Base-by-base conservation (phyloP, 768 basidiomycete species). In the Leccinum olivaceopallidum region DNA sequence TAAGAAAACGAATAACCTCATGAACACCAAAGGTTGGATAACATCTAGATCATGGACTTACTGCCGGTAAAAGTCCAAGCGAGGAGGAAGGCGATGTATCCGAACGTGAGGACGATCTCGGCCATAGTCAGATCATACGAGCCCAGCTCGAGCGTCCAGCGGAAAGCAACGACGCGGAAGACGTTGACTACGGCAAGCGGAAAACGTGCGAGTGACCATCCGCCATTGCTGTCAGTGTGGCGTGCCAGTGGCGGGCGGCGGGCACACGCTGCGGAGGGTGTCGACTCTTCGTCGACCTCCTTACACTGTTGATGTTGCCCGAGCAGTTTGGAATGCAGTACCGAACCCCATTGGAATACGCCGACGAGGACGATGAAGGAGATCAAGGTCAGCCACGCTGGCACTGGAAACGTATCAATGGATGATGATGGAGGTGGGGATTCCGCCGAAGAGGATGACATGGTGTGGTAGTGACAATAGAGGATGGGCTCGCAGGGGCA, bases 121-220 rank as follows among this genome's bases (percentile, higher is more conserved):
- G 76, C 72, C 16, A 83, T 56, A n/a, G 50, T 74, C 53, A 53
- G 78, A 73, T 47, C 76, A 67, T 60, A 76, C 59, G 75, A 69
- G 14, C 82, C 83, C 22, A 83, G 72, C 16, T 80, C 75, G 37
- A 85, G 60, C 4, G 77, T 79, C 67, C 74, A 76, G 14, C 85
- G 80, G 65, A 85, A 85, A 7, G 79, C 78, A 20, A 80, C 58
- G 22, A 84, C 79, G 22, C 79, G 78, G 69, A 84, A 84, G 7
- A 69, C 69, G 13, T 82, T 77, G 36, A 76, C 68, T 22, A 76
- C 30, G 2, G 79, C 81, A n/a, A 66, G 60, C 1, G 77, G 76
- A 10, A 79, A 58, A 30, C 77, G 74, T 32, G 66, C 44, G 74
- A 79, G 60, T 72, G 78, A 72, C 80, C 81, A 9, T 64, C 71